Conservation (phyloP, 371 early-diverging fungal species). For the Ordospora pajunii region DNA sequence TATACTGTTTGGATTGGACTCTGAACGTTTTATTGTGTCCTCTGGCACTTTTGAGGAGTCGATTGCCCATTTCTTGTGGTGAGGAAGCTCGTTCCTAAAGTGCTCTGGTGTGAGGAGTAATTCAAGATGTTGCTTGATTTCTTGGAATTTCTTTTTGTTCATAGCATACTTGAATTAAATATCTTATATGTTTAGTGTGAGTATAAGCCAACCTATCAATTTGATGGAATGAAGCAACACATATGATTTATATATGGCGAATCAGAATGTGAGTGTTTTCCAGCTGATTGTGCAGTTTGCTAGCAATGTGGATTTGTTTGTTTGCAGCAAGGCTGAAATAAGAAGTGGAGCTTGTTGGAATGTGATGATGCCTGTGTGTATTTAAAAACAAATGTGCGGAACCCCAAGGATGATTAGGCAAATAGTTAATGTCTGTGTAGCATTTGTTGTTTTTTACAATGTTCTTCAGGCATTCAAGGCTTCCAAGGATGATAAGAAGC, state of each 20-base stretch:
- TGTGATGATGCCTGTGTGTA: background rate
- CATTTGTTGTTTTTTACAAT: constrained; percentile 35
- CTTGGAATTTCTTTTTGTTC: constrained; percentile 2
- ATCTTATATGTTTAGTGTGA: too few relatives aligned
- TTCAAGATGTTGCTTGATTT: constrained; percentile 1
- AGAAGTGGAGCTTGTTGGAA: too few relatives aligned
- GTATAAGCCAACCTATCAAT: too few relatives aligned
- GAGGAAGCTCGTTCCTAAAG: constrained; percentile 9
- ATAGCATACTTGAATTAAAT: too few relatives aligned
- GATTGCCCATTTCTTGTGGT: background rate
- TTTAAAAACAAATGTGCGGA: background rate
- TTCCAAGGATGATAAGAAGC: constrained; percentile 9
- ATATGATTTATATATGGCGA: too few relatives aligned
- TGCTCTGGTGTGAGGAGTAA: background rate
- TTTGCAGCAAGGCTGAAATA: too few relatives aligned
- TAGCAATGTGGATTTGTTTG: too few relatives aligned
- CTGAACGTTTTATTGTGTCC: background rate
- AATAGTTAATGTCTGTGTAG: constrained; percentile 21
- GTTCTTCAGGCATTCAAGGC: constrained; percentile 37
- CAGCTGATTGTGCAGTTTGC: too few relatives aligned
- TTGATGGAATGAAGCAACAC: too few relatives aligned
- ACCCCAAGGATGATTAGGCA: constrained; percentile 27
- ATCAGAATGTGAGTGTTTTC: too few relatives aligned
- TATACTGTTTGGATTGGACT: background rate
- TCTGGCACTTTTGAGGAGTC: background rate